Evolutionary conservation across 78 protist species (phyloP).

Genomic region (Cyanophora paradoxa): DNA sequence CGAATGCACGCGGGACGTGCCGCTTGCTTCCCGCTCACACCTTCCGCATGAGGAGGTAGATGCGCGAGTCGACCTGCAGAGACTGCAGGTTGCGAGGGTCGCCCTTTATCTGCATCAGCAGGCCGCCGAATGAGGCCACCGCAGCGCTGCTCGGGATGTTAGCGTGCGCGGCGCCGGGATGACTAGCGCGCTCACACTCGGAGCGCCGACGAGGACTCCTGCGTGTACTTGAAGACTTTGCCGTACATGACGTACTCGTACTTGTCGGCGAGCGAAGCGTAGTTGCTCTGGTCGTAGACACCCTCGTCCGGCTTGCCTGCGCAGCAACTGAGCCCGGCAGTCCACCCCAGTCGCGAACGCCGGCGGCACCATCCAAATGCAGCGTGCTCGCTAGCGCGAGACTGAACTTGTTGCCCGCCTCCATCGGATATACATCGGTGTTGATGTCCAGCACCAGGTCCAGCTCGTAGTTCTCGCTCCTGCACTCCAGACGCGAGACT

Average conservation of each 20-base stretch:
- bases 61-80: neutral
- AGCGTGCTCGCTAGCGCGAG: constrained; percentile 64
- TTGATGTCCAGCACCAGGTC: constrained; percentile 72
- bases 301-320: constrained; percentile 48
- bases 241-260: constrained; percentile 84
- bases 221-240: constrained; percentile 69
- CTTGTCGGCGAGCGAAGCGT: constrained; percentile 50
- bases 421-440: constrained; percentile 74
- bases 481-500: constrained; percentile 64
- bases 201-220: too few species aligned
- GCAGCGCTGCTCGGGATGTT: constrained; percentile 57
- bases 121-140: constrained; percentile 83
- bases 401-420: constrained; percentile 50
- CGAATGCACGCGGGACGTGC: too few species aligned
- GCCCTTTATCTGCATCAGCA: constrained; percentile 73
- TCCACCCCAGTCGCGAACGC: too few species aligned
- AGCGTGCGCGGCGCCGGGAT: too few species aligned
- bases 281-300: constrained; percentile 23
- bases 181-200: too few species aligned
- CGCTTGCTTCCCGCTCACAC: too few species aligned
- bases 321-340: too few species aligned
- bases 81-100: constrained; percentile 48
- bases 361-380: constrained; percentile 61
- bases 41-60: constrained; percentile 49
- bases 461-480: constrained; percentile 61